Evolutionary conservation across 2,329 filamentous ascomycete genomes (phyloP).

Genomic region (Chlorencoelia australis): DNA sequence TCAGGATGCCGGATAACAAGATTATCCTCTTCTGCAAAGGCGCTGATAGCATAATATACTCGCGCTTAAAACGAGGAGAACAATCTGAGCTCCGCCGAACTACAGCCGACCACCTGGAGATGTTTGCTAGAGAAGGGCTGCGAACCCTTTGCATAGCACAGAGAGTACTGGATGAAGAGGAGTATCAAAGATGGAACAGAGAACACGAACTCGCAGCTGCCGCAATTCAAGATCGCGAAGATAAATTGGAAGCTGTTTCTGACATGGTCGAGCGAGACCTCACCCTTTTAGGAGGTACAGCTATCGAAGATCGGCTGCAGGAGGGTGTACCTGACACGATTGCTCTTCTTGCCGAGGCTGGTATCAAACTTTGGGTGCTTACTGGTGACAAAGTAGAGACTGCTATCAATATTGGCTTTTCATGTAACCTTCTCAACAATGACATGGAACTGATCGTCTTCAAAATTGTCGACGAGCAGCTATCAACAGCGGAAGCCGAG

Average conservation of each 20-base stretch:
- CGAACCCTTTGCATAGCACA: slow-evolving; percentile 91
- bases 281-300: slow-evolving; percentile 80
- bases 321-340: slow-evolving; percentile 97
- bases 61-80: slow-evolving; percentile 73
- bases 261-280: slow-evolving; percentile 88
- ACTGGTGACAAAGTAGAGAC: slow-evolving; percentile 99
- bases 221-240: slow-evolving; percentile 76
- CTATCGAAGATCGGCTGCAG: slow-evolving; percentile 93
- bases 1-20: slow-evolving; percentile 82
- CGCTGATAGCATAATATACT: slow-evolving; percentile 95
- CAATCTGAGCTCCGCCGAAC: slow-evolving; percentile 72
- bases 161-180: slow-evolving; percentile 65
- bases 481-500: slow-evolving; percentile 52
- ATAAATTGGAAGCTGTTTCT: slow-evolving; percentile 82
- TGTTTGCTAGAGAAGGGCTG: slow-evolving; percentile 92
- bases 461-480: slow-evolving; percentile 68
- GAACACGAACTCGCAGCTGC: slow-evolving; percentile 82
- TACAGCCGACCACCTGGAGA: slow-evolving; percentile 90
- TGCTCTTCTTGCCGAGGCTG: slow-evolving; percentile 77
- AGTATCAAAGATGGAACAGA: slow-evolving; percentile 77
- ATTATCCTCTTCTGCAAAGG: slow-evolving; percentile 96
- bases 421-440: slow-evolving; percentile 93
- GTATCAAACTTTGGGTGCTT: slow-evolving; percentile 97
- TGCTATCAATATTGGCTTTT: slow-evolving; percentile 99
- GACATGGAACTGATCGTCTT: slow-evolving; percentile 95